A percentile compares a stretch with the other conserved stretches of the same genome.
These are phyloP conservation scores for Colletotrichum karsti DNA, from an alignment of 2,329 filamentous ascomycete species.

Conservation along the genomic window DNA sequence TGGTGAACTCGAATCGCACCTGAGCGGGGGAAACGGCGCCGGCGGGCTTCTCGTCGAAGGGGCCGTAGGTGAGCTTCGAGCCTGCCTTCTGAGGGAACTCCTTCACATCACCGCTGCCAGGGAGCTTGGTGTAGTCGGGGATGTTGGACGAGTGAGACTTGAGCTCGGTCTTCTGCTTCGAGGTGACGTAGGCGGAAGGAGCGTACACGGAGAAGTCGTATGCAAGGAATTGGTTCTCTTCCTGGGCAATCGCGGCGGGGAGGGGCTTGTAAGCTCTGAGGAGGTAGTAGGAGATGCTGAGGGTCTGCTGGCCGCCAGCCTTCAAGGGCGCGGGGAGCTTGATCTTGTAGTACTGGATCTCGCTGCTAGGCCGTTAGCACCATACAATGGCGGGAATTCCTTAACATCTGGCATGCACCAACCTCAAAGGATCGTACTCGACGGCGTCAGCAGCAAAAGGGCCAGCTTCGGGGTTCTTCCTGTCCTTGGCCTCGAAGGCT, in stretches of 20 bases:
- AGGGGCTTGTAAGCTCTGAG: constrained; percentile 83
- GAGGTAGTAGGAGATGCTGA: constrained; percentile 86
- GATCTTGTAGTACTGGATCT: constrained; percentile 85
- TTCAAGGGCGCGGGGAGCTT: constrained; percentile 79
- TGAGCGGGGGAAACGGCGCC: constrained; percentile 76
- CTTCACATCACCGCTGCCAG: constrained; percentile 63
- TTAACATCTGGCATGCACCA: constrained; percentile 33
- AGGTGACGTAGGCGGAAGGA: constrained; percentile 83
- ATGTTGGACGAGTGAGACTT: constrained; percentile 83
- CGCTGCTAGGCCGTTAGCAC: constrained; percentile 52
- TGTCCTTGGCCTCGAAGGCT: constrained; percentile 90
- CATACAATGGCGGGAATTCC: background rate
- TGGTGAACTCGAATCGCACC: constrained; percentile 95
- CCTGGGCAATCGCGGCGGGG: constrained; percentile 83
- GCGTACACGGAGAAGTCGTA: constrained; percentile 89
- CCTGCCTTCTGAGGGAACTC: constrained; percentile 83
- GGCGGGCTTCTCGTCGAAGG: constrained; percentile 84
- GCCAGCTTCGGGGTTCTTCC: constrained; percentile 76
- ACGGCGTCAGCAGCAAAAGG: constrained; percentile 76
- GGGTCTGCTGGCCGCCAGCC: constrained; percentile 80
- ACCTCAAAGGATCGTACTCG: constrained; percentile 70
- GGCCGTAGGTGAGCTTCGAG: constrained; percentile 86
- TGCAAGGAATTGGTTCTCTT: constrained; percentile 85
- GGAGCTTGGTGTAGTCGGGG: constrained; percentile 84
- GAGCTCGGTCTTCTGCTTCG: constrained; percentile 97